phyloP scores from a whole-genome alignment of 345 rosid genomes.

The Laguncularia racemosa region DNA sequence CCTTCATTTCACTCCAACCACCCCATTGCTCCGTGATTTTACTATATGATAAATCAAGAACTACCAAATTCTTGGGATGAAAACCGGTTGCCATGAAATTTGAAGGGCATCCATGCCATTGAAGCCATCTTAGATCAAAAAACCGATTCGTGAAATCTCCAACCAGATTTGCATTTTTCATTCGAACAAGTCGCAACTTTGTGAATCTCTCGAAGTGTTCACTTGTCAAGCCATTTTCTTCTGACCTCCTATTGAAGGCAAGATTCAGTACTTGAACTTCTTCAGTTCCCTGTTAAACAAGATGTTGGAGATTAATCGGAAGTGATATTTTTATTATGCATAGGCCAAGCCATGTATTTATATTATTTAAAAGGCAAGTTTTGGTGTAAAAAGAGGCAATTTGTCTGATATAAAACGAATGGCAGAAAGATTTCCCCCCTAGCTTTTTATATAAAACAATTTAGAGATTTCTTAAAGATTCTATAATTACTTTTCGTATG shows the following conservation, averaged over 20 bases:
- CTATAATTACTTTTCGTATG: too few species aligned
- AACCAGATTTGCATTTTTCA: not conserved
- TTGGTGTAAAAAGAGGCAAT: too few species aligned
- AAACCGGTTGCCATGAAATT: conserved; percentile 1
- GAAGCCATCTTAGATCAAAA: conserved; percentile 1
- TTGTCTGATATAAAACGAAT: too few species aligned
- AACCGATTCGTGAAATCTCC: not conserved
- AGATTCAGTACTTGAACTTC: conserved; percentile 4
- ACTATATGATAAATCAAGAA: conserved; percentile 7
- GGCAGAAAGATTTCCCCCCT: too few species aligned
- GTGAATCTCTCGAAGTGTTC: not conserved
- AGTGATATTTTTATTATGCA: too few species aligned
- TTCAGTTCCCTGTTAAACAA: conserved; percentile 10
- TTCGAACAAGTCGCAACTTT: conserved; percentile 1
- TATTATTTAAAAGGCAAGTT: too few species aligned
- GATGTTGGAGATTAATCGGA: too few species aligned
- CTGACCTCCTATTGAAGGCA: not conserved
- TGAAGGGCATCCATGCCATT: conserved; percentile 1
- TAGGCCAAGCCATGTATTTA: too few species aligned
- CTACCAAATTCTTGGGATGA: conserved; percentile 3
- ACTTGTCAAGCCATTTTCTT: not conserved
- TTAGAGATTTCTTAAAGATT: too few species aligned
- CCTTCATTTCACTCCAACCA: conserved; percentile 13
- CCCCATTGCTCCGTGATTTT: conserved; percentile 1
- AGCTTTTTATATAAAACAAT: too few species aligned